Conservation (phyloP, 768 basidiomycete genomes). For the Postia placenta region DNA sequence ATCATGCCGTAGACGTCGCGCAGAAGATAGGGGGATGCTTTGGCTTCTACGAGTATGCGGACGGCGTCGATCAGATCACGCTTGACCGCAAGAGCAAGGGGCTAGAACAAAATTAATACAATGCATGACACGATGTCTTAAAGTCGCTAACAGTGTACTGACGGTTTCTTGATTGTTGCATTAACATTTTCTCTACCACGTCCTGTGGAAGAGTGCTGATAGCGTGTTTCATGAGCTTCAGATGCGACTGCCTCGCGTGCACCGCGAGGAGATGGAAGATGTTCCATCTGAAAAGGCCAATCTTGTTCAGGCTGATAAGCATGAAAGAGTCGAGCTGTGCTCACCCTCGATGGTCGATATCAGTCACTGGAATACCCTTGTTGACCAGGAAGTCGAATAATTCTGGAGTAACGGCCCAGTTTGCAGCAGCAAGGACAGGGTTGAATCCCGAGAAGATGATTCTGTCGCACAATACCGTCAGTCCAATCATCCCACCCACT, state of each 20-base stretch:
- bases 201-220: conserved; percentile 47
- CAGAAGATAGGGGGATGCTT: conserved; percentile 26
- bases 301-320: too few relatives aligned
- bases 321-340: too few relatives aligned
- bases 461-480: background rate
- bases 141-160: background rate
- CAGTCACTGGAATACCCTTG: conserved; percentile 38
- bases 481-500: background rate
- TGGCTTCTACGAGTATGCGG: conserved; percentile 28
- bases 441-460: conserved; percentile 29
- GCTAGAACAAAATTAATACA: conserved; percentile 18
- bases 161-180: conserved; percentile 35
- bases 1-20: conserved; percentile 46
- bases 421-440: conserved; percentile 37
- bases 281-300: background rate
- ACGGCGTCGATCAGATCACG: conserved; percentile 23
- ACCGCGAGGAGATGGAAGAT: background rate
- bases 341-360: conserved; percentile 9
- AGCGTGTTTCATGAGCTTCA: conserved; percentile 13
- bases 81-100: conserved; percentile 24
- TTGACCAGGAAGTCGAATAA: conserved; percentile 47
- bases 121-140: conserved; percentile 47
- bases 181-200: conserved; percentile 34
- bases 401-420: conserved; percentile 19
- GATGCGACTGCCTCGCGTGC: background rate